Evolutionary conservation across 345 rosid genomes (phyloP).

Genomic region (Rhodamnia rubescens): DNA sequence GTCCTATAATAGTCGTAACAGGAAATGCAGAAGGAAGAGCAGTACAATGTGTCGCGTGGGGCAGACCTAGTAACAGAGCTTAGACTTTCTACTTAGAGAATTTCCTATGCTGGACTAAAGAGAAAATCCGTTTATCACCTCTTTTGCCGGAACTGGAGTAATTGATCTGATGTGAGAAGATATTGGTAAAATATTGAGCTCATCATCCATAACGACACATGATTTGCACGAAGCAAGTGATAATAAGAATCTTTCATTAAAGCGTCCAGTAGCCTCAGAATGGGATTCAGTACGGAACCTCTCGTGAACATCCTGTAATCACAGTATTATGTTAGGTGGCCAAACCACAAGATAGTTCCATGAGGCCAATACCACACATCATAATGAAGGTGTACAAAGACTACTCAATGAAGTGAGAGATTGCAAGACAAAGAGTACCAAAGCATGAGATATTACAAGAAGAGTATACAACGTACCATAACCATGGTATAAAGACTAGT

Average conservation of each 20-base stretch:
- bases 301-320: conserved; percentile 89
- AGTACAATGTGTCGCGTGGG: not conserved
- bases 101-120: not conserved
- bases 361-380: conserved; percentile 28
- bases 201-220: conserved; percentile 92
- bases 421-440: not conserved
- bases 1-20: not conserved
- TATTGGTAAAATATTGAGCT: conserved; percentile 82
- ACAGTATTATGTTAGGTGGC: not conserved
- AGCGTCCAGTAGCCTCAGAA: conserved; percentile 74
- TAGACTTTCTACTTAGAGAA: not conserved
- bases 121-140: conserved; percentile 29
- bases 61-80: not conserved
- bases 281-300: conserved; percentile 96
- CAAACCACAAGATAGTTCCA: not conserved
- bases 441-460: not conserved
- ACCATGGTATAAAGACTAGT: conserved; percentile 93
- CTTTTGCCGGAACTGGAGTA: conserved; percentile 37
- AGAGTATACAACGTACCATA: conserved; percentile 49
- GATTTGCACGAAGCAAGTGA: conserved; percentile 91
- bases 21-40: not conserved
- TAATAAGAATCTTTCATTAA: conserved; percentile 83
- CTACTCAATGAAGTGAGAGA: conserved; percentile 76
- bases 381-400: conserved; percentile 70
- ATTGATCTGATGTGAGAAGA: conserved; percentile 88